Conservation (phyloP, 768 basidiomycete genomes). For the Royoungia palumana region DNA sequence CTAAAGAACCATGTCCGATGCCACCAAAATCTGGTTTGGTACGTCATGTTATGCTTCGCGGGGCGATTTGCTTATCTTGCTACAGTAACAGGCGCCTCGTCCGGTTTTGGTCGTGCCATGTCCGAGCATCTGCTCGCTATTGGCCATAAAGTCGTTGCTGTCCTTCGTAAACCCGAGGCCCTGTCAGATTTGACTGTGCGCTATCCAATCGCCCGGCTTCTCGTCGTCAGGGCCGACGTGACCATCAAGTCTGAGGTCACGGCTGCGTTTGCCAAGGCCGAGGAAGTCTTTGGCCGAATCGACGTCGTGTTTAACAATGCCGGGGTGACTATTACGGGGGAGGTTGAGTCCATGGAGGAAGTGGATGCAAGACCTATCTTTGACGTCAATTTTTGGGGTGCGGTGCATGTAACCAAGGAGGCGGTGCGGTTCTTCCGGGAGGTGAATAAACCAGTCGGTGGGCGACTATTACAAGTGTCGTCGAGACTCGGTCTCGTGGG, state of each 20-base stretch:
- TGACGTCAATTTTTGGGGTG: conserved; percentile 38
- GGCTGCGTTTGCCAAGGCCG: conserved; percentile 27
- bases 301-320: conserved; percentile 41
- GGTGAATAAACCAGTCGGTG: conserved; percentile 37
- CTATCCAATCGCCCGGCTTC: conserved; percentile 25
- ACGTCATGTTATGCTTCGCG: not conserved
- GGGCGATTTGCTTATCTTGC: not conserved
- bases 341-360: conserved; percentile 35
- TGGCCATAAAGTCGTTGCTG: conserved; percentile 41
- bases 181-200: conserved; percentile 26
- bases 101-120: conserved; percentile 38
- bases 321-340: conserved; percentile 25
- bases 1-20: conserved; percentile 8
- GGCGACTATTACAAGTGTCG: conserved; percentile 38
- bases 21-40: conserved; percentile 20
- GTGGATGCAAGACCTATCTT: conserved; percentile 32
- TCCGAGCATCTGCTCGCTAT: conserved; percentile 32
- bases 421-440: conserved; percentile 37
- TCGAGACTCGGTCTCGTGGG: conserved; percentile 33
- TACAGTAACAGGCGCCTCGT: conserved; percentile 34
- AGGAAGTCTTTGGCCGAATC: conserved; percentile 31
- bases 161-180: conserved; percentile 37
- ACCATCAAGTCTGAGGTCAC: conserved; percentile 20
- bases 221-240: conserved; percentile 34
- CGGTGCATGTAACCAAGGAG: conserved; percentile 27